Conservation (phyloP, 2,329 filamentous ascomycete species). For the Talaromyces rugulosus region DNA sequence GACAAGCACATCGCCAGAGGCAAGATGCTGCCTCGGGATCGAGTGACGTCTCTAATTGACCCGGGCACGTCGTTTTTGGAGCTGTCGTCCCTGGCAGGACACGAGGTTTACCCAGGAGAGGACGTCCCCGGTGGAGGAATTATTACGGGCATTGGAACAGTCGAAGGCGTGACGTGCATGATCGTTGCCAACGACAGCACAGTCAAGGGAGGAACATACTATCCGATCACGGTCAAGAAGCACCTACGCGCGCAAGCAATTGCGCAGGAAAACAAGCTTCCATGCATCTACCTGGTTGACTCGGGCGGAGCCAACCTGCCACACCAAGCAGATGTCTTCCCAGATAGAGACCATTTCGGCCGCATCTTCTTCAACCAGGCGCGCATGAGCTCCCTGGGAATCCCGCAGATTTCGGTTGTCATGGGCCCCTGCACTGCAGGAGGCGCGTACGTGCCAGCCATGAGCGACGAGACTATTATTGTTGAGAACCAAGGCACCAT, state of each 20-base stretch:
- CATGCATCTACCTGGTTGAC: slow-evolving; percentile 93
- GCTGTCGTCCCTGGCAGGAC: slow-evolving; percentile 83
- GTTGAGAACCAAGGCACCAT: slow-evolving; percentile 95
- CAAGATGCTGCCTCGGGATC: slow-evolving; percentile 92
- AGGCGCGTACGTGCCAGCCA: slow-evolving; percentile 91
- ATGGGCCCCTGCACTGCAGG: slow-evolving; percentile 98
- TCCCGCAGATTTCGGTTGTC: slow-evolving; percentile 90
- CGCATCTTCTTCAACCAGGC: slow-evolving; percentile 99
- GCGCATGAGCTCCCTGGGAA: slow-evolving; percentile 80
- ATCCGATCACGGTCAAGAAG: slow-evolving; percentile 96
- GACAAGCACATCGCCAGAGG: slow-evolving; percentile 82
- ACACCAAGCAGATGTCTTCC: slow-evolving; percentile 93
- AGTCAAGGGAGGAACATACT: slow-evolving; percentile 96
- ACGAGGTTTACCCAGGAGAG: slow-evolving; percentile 79
- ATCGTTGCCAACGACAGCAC: slow-evolving; percentile 95
- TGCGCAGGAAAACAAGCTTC: slow-evolving; percentile 76
- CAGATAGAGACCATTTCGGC: slow-evolving; percentile 89
- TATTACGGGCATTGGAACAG: slow-evolving; percentile 84
- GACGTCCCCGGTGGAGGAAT: slow-evolving; percentile 88
- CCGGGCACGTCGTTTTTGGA: slow-evolving; percentile 88
- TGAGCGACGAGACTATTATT: slow-evolving; percentile 97
- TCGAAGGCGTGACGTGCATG: slow-evolving; percentile 87
- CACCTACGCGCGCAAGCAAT: slow-evolving; percentile 89
- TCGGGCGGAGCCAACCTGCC: slow-evolving; percentile 93
- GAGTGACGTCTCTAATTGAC: slow-evolving; percentile 81